Base-by-base conservation (phyloP, 805 yeast genomes). In the Torulaspora gathmanii region DNA sequence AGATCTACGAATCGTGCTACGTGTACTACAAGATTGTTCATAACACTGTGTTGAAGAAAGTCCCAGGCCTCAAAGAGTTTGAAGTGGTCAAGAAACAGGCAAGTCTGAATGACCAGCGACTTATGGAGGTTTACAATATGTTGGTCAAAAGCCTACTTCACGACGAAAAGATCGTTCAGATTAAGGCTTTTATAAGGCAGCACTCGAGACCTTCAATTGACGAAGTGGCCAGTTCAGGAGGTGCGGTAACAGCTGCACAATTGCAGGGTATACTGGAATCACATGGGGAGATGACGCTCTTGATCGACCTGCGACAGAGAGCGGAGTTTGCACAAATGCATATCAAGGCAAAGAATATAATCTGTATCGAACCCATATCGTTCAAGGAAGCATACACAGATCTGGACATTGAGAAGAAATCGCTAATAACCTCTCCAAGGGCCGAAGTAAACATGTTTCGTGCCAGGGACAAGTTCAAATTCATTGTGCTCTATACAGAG, bases 361-460 rank as follows among this genome's bases (percentile, higher is more conserved):
- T 86, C 9, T 86, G 90, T 58, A 74, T 90, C 15, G 95, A 87
- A 42, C 96, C 97, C 0, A 71, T 75, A 15, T 71, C 79, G 0
- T 68, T 82, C 15, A 65, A 79, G 42, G 61, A 65, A 1, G 66
- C 69, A 8, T 77, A 78, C 57, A 70, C 77, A 0, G 86, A 85
- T 54, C 65, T 61, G n/a, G 91, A 83, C 44, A 65, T 90, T n/a
- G 86, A 83, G 53, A 73, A 71, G 34, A 67, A 77, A 37, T 73
- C 91, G 9, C 67, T 80, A 46, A 61, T 78, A 12, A 72, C 77
- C 2, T 70, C 85, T 12, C 78, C 89, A 2, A 71, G 70, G 11
- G 60, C 61, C 3, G 93, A 87, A 56, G 74, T 73, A 40, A 59
- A 55, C 1, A 51, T 74, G 39, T 89, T 89, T 55, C 61, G 67